Evolutionary conservation across 2,329 filamentous ascomycete species (phyloP), one percentile per base, ranked within the genome.

Genomic region (Phaeomoniella chlamydospora): DNA sequence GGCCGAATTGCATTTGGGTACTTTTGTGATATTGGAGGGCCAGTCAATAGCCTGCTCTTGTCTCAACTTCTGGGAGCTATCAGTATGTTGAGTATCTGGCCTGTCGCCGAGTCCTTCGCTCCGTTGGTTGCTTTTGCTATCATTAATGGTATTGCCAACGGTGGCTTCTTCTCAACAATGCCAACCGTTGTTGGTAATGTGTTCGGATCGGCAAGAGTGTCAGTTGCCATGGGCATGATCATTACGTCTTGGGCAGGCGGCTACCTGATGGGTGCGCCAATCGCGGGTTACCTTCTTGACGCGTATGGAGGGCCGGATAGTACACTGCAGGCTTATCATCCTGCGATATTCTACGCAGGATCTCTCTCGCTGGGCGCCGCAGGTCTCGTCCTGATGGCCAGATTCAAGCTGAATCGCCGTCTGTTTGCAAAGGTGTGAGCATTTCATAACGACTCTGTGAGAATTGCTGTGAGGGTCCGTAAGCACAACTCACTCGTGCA

Each of bases 121-220:
- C 70, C 72, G 0, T 48, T 78, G 17, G 53, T 69, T 12, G 51
- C 65, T 0, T 79, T 79, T 45, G 69, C 69, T 5, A 56, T 76
- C 4, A 53, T 77, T 15, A 78, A 77, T 42, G 74, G 74, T 0
- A 54, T 65, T 26, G 63, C 68, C 4, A 77, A 77, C 44, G 74
- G 74, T 0, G 72, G 68, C 0, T 78, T 78, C 56, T 78, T 79
- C 46, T 66, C 68, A 1, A 69, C 68, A 0, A 74, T 77, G 61
- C 74, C 74, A 0, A 77, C 74, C 0, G 72, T 73, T 2, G 68
- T 77, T 0, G 66, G 68, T 0, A 72, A 66, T 42, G 63, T 73
- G 0, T 76, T 75, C 53, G 73, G 71, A 2, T 69, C 62, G 3
- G 62, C 61, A 1, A 57, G 68, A 3, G 62, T 73, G 26, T 58